These are phyloP conservation scores for Pseudohyphozyma bogoriensis DNA, from an alignment of 768 basidiomycete genomes.

Conservation along the genomic window DNA sequence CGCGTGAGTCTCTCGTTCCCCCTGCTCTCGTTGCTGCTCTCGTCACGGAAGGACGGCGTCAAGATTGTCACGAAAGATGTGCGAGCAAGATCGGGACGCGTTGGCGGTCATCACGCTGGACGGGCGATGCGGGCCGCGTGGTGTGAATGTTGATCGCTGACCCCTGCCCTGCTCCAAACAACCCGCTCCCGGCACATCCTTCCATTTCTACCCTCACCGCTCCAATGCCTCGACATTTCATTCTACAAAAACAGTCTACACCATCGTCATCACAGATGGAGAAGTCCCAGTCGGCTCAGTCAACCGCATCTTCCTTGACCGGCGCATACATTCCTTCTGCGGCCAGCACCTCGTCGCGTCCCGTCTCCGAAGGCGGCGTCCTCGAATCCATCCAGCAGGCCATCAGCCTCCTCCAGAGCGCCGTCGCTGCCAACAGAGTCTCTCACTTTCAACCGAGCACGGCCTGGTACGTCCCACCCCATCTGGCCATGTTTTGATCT, in stretches of 20 bases:
- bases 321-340: neutral
- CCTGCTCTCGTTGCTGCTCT: neutral
- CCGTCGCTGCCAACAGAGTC: slow-evolving; percentile 63
- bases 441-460: slow-evolving; percentile 88
- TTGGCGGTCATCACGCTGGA: too few relatives aligned
- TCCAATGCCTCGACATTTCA: too few relatives aligned
- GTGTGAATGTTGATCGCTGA: too few relatives aligned
- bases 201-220: too few relatives aligned
- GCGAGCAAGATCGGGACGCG: too few relatives aligned
- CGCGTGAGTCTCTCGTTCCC: slow-evolving; percentile 23
- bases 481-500: neutral
- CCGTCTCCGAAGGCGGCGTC: slow-evolving; percentile 36
- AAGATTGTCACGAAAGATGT: neutral
- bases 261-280: too few relatives aligned
- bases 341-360: neutral
- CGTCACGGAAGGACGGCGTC: slow-evolving; percentile 2
- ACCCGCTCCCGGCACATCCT: too few relatives aligned
- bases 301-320: neutral
- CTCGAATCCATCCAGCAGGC: slow-evolving; percentile 78
- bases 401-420: slow-evolving; percentile 71
- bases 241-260: too few relatives aligned
- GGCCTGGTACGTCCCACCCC: slow-evolving; percentile 47
- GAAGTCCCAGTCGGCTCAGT: too few relatives aligned
- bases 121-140: too few relatives aligned
- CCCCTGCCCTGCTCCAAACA: too few relatives aligned